Conservation (phyloP, 805 yeast species). For the Myxozyma monticola region DNA sequence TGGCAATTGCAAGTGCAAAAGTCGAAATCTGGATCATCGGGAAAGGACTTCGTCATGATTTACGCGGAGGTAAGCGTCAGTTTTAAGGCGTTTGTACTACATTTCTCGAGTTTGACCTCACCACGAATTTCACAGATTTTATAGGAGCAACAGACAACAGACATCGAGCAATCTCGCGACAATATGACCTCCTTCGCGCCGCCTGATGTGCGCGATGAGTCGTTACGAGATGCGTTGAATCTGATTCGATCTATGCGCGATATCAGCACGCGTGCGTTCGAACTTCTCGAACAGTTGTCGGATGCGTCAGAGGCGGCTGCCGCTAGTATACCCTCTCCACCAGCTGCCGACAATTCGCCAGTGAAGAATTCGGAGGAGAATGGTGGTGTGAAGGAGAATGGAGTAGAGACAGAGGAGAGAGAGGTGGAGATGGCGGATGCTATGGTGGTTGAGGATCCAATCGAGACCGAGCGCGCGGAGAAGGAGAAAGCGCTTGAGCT, state of each 20-base stretch:
- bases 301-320: slow-evolving; percentile 10
- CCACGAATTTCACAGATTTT: neutral
- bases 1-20: too few species aligned
- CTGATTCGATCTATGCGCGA: slow-evolving; percentile 12
- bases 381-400: neutral
- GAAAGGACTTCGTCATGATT: too few species aligned
- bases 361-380: neutral
- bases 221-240: slow-evolving; percentile 2
- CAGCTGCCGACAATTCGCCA: neutral
- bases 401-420: neutral
- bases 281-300: neutral
- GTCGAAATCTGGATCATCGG: too few species aligned
- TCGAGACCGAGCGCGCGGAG: neutral
- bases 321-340: slow-evolving; percentile 11
- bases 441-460: neutral
- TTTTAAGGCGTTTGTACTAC: too few species aligned
- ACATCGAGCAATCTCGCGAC: neutral
- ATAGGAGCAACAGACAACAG: neutral
- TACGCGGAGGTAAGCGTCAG: too few species aligned
- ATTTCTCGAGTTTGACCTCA: too few species aligned
- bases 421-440: slow-evolving; percentile 1
- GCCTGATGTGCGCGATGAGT: neutral
- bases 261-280: slow-evolving; percentile 7
- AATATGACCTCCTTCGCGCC: neutral
- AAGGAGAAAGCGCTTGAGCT: neutral